A percentile compares a stretch with the other conserved stretches of the same genome.
Evolutionary conservation across 2,329 filamentous ascomycete species (phyloP).

Genomic region (Pestalotiopsis sp.): DNA sequence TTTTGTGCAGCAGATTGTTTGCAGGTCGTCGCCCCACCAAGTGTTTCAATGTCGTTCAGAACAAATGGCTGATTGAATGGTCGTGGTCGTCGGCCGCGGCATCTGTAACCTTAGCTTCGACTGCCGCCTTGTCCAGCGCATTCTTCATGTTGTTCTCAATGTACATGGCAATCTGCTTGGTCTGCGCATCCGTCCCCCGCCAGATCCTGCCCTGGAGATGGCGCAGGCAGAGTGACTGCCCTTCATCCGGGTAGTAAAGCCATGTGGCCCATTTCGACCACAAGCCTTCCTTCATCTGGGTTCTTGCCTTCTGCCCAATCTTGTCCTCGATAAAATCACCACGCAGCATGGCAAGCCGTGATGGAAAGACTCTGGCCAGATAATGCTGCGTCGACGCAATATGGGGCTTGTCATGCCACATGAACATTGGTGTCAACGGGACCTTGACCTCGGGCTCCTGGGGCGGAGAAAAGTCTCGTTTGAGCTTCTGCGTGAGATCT

Average conservation of each 20-base stretch:
- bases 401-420: constrained; percentile 63
- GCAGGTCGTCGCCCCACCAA: background rate
- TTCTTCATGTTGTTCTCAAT: constrained; percentile 3
- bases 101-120: background rate
- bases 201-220: constrained; percentile 56
- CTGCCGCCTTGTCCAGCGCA: background rate
- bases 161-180: constrained; percentile 8
- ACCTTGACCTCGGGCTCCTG: constrained; percentile 26
- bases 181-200: constrained; percentile 41
- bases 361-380: constrained; percentile 50
- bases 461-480: constrained; percentile 37
- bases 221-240: constrained; percentile 45
- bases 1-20: background rate
- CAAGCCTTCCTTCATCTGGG: constrained; percentile 56
- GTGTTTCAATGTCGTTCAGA: background rate
- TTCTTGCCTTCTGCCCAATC: constrained; percentile 55
- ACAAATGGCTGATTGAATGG: background rate
- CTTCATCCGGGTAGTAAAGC: constrained; percentile 55
- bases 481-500: constrained; percentile 42
- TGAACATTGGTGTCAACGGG: constrained; percentile 57
- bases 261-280: constrained; percentile 58
- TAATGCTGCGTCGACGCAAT: constrained; percentile 53
- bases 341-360: constrained; percentile 49
- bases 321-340: constrained; percentile 61
- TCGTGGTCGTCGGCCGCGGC: background rate